Conservation (phyloP, 257 asterid genomes). For the Linderniella brevidens region DNA sequence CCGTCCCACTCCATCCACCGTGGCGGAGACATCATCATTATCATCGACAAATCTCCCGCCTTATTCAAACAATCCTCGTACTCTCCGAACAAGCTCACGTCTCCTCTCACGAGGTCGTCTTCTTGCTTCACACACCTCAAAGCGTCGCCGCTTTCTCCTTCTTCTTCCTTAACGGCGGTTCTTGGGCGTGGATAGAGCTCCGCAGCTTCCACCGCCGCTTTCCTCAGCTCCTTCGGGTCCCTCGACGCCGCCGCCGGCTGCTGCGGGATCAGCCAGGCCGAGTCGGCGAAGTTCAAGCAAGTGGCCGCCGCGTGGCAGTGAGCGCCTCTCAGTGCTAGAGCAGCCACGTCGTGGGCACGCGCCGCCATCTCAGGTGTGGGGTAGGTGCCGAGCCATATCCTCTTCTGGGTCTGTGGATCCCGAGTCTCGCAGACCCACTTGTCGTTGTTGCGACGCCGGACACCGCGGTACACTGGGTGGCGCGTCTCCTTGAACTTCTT, state of each 20-base stretch:
- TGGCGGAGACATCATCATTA: constrained; percentile 40
- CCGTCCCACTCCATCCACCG: constrained; percentile 15
- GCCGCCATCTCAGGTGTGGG: constrained; percentile 86
- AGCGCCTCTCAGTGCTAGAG: constrained; percentile 42
- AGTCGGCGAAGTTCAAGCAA: constrained; percentile 58
- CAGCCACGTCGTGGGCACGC: constrained; percentile 72
- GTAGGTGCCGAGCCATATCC: constrained; percentile 69
- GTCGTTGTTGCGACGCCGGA: constrained; percentile 23
- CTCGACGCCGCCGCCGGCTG: constrained; percentile 27
- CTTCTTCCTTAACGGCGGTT: too few relatives aligned
- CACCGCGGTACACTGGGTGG: constrained; percentile 42
- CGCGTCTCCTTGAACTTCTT: constrained; percentile 40
- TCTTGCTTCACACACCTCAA: too few relatives aligned
- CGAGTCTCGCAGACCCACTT: constrained; percentile 47
- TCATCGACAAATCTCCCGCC: too few relatives aligned
- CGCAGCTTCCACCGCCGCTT: constrained; percentile 40
- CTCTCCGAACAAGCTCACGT: too few relatives aligned
- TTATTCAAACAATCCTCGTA: too few relatives aligned
- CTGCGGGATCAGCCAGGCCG: constrained; percentile 19
- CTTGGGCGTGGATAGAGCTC: constrained; percentile 10
- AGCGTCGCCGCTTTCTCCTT: too few relatives aligned
- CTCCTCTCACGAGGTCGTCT: too few relatives aligned
- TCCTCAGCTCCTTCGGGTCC: constrained; percentile 31
- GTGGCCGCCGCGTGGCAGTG: constrained; percentile 11
- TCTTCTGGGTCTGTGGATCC: constrained; percentile 35